phyloP scores from a whole-genome alignment of 2,329 filamentous ascomycete species.

The Rugonectria rugulosa region DNA sequence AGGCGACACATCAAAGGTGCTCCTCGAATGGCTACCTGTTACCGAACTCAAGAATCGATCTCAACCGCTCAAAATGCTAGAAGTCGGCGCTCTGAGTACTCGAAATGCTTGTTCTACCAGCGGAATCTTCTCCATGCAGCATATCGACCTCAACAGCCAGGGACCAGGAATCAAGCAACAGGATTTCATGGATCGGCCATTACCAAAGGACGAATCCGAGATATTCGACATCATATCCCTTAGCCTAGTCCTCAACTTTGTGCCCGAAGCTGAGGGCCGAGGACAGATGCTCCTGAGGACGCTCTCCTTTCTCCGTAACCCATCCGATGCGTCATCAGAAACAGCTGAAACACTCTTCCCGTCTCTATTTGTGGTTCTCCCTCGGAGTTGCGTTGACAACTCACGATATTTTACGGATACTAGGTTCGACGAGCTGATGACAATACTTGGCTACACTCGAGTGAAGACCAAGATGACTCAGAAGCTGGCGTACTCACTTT shows the following conservation, averaged over 20 bases:
- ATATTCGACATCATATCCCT: conserved; percentile 90
- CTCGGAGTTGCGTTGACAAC: conserved; percentile 86
- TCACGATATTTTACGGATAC: conserved; percentile 85
- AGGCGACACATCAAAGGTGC: conserved; percentile 70
- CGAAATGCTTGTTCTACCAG: conserved; percentile 84
- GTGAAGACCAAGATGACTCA: conserved; percentile 75
- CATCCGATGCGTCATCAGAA: conserved; percentile 18
- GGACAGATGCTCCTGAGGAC: conserved; percentile 88
- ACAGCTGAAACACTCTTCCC: conserved; percentile 58
- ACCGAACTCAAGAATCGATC: conserved; percentile 36
- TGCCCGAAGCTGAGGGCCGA: conserved; percentile 76
- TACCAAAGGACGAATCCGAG: conserved; percentile 68
- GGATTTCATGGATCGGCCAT: conserved; percentile 90
- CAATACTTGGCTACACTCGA: conserved; percentile 74
- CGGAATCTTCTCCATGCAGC: conserved; percentile 73
- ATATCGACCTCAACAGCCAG: conserved; percentile 92
- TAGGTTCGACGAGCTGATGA: conserved; percentile 76
- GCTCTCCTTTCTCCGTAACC: conserved; percentile 68
- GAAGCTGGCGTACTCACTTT: conserved; percentile 91
- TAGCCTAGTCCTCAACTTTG: conserved; percentile 93
- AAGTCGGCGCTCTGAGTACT: conserved; percentile 87
- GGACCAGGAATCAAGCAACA: conserved; percentile 82
- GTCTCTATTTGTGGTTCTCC: conserved; percentile 86
- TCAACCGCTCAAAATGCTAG: conserved; percentile 71
- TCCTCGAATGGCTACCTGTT: conserved; percentile 67